Evolutionary conservation across 129 eudicot species (phyloP).

Genomic region (Flaveria trinervia): DNA sequence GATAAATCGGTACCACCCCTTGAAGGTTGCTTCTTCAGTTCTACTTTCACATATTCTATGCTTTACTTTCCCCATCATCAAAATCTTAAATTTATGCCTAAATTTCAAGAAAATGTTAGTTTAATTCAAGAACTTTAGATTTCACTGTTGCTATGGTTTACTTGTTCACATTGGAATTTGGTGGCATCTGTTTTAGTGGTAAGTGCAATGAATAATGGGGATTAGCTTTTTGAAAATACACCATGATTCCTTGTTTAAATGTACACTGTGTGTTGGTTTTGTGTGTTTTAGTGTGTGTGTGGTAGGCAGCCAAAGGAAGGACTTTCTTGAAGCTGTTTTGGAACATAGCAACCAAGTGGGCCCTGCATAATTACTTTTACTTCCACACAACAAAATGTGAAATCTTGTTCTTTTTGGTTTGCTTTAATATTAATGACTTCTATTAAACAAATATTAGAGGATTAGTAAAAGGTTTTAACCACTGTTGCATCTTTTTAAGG

Average conservation of each 20-base stretch:
- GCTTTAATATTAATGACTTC: background rate
- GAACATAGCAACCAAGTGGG: slow-evolving; percentile 30
- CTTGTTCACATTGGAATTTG: slow-evolving; percentile 33
- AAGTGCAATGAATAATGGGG: slow-evolving; percentile 37
- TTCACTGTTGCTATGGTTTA: slow-evolving; percentile 33
- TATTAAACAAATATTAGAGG: background rate
- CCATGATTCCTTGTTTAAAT: slow-evolving; percentile 29
- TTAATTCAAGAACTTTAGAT: slow-evolving; percentile 1
- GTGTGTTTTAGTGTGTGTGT: slow-evolving; percentile 31
- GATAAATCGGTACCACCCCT: too few relatives aligned
- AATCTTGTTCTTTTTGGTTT: slow-evolving; percentile 11
- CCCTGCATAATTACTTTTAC: slow-evolving; percentile 22
- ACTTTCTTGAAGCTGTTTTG: slow-evolving; percentile 35
- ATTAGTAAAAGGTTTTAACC: background rate
- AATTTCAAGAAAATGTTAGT: slow-evolving; percentile 28
- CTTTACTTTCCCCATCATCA: slow-evolving; percentile 9
- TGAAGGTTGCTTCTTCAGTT: too few relatives aligned
- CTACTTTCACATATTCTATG: background rate
- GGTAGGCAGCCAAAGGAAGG: slow-evolving; percentile 36
- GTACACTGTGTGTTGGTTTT: slow-evolving; percentile 35
- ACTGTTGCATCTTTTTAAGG: background rate
- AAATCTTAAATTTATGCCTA: slow-evolving; percentile 23
- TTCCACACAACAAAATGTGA: slow-evolving; percentile 27
- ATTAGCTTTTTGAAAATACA: slow-evolving; percentile 36
- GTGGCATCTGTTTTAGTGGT: slow-evolving; percentile 39